phyloP scores from a whole-genome alignment of 2,329 filamentous ascomycete genomes.

The Fusarium oligoseptatum region DNA sequence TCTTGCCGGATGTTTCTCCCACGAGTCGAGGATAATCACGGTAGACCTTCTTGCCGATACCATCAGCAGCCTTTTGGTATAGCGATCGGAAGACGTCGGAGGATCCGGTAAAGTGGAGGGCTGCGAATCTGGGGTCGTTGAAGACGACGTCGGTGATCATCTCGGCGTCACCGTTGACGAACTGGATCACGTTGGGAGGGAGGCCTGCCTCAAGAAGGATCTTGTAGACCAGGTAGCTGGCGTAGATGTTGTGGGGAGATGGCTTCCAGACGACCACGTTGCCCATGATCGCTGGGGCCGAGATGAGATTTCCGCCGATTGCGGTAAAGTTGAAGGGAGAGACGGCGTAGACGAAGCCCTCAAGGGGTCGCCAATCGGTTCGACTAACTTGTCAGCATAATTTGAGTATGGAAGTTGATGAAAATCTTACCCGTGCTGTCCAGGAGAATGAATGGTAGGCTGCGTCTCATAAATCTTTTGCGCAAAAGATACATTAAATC shows the following conservation, averaged over 20 bases:
- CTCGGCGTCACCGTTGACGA: conserved; percentile 87
- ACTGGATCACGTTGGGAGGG: conserved; percentile 89
- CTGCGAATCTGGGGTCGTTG: conserved; percentile 81
- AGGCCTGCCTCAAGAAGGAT: conserved; percentile 91
- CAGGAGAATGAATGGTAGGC: conserved; percentile 86
- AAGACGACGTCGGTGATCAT: conserved; percentile 84
- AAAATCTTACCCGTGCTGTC: conserved; percentile 59
- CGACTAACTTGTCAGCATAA: not conserved
- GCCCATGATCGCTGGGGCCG: conserved; percentile 86
- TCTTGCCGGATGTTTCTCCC: conserved; percentile 91
- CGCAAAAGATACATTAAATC: conserved; percentile 93
- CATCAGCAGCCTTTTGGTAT: conserved; percentile 84
- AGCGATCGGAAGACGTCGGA: conserved; percentile 89
- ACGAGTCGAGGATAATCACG: conserved; percentile 87
- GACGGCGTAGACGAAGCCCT: conserved; percentile 94
- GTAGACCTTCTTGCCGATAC: conserved; percentile 84
- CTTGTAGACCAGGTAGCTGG: conserved; percentile 88
- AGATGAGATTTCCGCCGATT: conserved; percentile 87
- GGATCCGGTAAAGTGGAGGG: conserved; percentile 92
- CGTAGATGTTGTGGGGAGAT: conserved; percentile 83
- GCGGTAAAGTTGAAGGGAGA: conserved; percentile 98
- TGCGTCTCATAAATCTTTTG: conserved; percentile 90
- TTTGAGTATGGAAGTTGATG: no score
- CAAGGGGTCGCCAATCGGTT: conserved; percentile 67
- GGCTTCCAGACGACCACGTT: conserved; percentile 98